Conservation (phyloP, 2,329 filamentous ascomycete genomes). For the Tolypocladium pustulatum region DNA sequence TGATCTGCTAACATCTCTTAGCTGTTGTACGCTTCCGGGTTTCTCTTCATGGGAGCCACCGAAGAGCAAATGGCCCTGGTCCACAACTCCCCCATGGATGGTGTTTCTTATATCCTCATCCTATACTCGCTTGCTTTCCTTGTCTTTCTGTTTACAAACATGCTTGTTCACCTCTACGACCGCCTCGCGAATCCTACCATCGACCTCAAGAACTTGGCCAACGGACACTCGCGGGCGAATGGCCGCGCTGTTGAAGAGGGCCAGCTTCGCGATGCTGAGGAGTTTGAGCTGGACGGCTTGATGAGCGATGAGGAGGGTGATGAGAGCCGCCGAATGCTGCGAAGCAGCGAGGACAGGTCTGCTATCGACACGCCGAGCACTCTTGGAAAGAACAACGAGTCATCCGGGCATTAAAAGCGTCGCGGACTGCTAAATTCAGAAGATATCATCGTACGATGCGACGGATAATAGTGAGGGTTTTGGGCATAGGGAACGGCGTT, state of each 20-base stretch:
- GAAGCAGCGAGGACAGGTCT: conserved; percentile 16
- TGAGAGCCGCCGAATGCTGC: conserved; percentile 27
- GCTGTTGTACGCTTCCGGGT: conserved; percentile 85
- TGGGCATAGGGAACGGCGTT: background rate
- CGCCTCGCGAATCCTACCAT: conserved; percentile 33
- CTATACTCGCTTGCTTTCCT: conserved; percentile 85
- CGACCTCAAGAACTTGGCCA: conserved; percentile 24
- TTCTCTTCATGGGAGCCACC: conserved; percentile 95
- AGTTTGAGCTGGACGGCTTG: conserved; percentile 86
- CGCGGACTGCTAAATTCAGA: background rate
- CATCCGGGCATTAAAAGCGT: conserved; percentile 12
- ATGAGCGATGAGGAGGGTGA: conserved; percentile 82
- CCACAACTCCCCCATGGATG: conserved; percentile 63
- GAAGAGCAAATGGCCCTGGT: conserved; percentile 90
- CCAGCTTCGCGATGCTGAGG: conserved; percentile 69
- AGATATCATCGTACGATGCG: background rate
- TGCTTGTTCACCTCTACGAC: conserved; percentile 79
- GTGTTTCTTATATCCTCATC: conserved; percentile 87
- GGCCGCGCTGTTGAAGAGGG: conserved; percentile 34
- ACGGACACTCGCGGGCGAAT: conserved; percentile 22
- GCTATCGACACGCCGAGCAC: conserved; percentile 32
- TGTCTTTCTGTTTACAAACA: conserved; percentile 80
- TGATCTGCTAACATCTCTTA: conserved; percentile 22
- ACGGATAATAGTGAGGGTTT: background rate
- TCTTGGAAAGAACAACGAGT: conserved; percentile 21